Conservation (phyloP, 495 filamentous ascomycete genomes). For the Podospora didyma region DNA sequence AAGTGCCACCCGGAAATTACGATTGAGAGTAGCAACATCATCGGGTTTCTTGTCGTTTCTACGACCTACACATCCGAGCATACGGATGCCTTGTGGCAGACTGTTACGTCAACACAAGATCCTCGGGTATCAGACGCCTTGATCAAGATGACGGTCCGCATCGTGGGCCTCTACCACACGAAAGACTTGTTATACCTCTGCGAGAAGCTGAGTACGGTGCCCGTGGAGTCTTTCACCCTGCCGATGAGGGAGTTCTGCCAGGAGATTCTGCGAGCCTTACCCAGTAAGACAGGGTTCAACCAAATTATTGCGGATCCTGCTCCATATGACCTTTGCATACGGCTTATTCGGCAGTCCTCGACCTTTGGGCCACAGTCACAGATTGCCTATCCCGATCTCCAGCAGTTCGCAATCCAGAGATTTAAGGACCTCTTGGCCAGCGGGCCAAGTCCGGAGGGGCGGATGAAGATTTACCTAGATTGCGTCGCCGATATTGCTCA, state of each 20-base stretch:
- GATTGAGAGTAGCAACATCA: slow-evolving; percentile 71
- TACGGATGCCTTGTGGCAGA: slow-evolving; percentile 81
- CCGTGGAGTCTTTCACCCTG: slow-evolving; percentile 52
- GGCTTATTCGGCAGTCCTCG: slow-evolving; percentile 64
- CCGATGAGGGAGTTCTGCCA: slow-evolving; percentile 53
- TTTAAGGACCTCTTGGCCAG: slow-evolving; percentile 46
- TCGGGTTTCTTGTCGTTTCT: slow-evolving; percentile 85
- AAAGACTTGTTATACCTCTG: slow-evolving; percentile 65
- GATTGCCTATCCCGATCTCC: slow-evolving; percentile 41
- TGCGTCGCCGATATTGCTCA: slow-evolving; percentile 45
- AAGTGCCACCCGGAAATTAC: slow-evolving; percentile 92
- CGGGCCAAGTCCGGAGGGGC: slow-evolving; percentile 30
- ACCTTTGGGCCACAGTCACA: slow-evolving; percentile 37
- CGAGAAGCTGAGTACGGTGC: slow-evolving; percentile 65
- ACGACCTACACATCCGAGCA: slow-evolving; percentile 64
- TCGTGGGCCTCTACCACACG: slow-evolving; percentile 56
- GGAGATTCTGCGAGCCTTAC: slow-evolving; percentile 31
- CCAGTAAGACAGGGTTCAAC: slow-evolving; percentile 14
- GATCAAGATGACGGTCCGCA: slow-evolving; percentile 66
- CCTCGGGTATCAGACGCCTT: slow-evolving; percentile 78
- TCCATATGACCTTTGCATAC: slow-evolving; percentile 57
- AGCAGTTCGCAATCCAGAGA: slow-evolving; percentile 56
- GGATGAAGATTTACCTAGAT: slow-evolving; percentile 36
- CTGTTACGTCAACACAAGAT: slow-evolving; percentile 77
- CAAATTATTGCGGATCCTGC: slow-evolving; percentile 8